Evolutionary conservation across 2,329 filamentous ascomycete species (phyloP), one percentile per base, ranked within the genome.

Genomic region (Venturiaceae sp.): DNA sequence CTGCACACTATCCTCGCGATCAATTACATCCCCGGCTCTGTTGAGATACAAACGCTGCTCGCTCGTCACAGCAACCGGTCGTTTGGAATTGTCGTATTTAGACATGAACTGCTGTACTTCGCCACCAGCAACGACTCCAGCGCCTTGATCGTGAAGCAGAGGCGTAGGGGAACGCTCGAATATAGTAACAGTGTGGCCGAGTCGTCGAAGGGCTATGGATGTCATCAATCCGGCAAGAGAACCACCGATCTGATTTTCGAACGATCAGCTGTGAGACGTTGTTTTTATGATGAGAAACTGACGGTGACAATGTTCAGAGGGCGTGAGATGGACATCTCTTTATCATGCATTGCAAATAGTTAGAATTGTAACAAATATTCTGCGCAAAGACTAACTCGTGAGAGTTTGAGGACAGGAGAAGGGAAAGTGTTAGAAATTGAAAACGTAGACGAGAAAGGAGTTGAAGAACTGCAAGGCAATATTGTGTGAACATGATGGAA

Each of bases 151-250:
- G 26, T 30, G 44, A 47, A 30, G 44, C 8, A 30, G 23, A 28
- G 44, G 44, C 26, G 44, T 30, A 16, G 13, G n/a, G 23, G 33
- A 36, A 8, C 21, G 58, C 53, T 70, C 67, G 60, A 66, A 68
- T 53, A 69, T 65, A n/a, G 64, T 64, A 33, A 65, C 47, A n/a
- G 62, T 60, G 53, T 68, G 57, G 5, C 53, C 30, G 32, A 65
- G 61, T 47, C 64, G 63, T 19, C 63, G 52, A 13, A 69, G 66
- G 13, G 64, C 64, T n/a, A 68, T 64, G n/a, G 66, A 65, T 13
- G 69, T 62, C 1, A 62, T 62, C n/a, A 67, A 61, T 14, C 67
- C 67, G 11, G 63, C 65, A 19, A 69, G 61, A 21, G 66, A 67
- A 5, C 65, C 67, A 26, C 68, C 66, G 8, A 67, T 44, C 41